Evolutionary conservation across 2,329 filamentous ascomycete species (phyloP).

Genomic region (Grosmannia huntii): DNA sequence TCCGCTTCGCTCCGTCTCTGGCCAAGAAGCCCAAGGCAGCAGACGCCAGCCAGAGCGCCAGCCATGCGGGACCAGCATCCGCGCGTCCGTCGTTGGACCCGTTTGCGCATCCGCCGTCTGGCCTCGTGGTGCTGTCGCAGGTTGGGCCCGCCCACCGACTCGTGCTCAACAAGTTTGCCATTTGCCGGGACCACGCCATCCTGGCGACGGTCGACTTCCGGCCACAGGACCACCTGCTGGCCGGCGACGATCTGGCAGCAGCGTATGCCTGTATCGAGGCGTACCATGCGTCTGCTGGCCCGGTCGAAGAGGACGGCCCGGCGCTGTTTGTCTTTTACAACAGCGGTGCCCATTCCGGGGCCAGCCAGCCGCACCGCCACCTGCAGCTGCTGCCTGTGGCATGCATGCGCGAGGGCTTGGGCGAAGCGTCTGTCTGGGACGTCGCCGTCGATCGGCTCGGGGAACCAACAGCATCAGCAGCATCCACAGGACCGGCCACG

Average conservation of each 20-base stretch:
- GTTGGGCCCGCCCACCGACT: slow-evolving; percentile 37
- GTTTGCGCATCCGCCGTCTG: slow-evolving; percentile 46
- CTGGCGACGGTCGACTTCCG: slow-evolving; percentile 52
- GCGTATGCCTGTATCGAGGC: slow-evolving; percentile 49
- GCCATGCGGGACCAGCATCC: slow-evolving; percentile 36
- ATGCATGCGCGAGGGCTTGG: slow-evolving; percentile 44
- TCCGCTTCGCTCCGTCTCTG: slow-evolving; percentile 57
- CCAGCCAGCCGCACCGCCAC: slow-evolving; percentile 60
- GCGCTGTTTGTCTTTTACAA: slow-evolving; percentile 59
- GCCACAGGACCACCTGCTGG: slow-evolving; percentile 51
- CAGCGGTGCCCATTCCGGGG: slow-evolving; percentile 53
- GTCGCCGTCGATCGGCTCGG: slow-evolving; percentile 29
- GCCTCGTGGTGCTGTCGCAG: slow-evolving; percentile 42
- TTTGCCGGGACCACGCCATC: slow-evolving; percentile 61
- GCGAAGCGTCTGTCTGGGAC: slow-evolving; percentile 28
- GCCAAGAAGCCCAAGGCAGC: slow-evolving; percentile 51
- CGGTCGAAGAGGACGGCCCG: too few relatives aligned
- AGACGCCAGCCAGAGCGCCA: slow-evolving; percentile 25
- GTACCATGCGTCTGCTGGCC: slow-evolving; percentile 28
- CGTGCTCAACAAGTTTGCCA: slow-evolving; percentile 63
- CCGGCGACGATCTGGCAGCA: slow-evolving; percentile 44
- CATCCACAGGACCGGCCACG: too few relatives aligned
- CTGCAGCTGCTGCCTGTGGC: slow-evolving; percentile 57
- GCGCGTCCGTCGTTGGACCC: slow-evolving; percentile 34
- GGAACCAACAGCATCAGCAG: background rate